phyloP scores from a whole-genome alignment of 2,329 filamentous ascomycete species.

The Pseudocercospora crystallina region DNA sequence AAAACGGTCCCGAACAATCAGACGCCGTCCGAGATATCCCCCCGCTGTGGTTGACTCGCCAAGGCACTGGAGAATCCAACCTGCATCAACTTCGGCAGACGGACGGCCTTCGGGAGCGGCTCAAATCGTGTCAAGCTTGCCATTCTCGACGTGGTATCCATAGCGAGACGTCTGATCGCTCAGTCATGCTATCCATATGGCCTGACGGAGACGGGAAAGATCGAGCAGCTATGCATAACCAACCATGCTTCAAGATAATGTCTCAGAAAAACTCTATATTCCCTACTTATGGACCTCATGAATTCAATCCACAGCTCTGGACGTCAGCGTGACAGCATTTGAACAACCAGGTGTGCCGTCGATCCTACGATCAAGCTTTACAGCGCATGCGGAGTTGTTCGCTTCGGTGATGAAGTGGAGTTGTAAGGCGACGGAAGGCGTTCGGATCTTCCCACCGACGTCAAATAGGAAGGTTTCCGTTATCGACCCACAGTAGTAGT shows the following conservation, averaged over 20 bases:
- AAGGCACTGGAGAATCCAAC: background rate
- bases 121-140: background rate
- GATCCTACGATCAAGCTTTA: background rate
- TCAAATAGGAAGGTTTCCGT: slow-evolving; percentile 1
- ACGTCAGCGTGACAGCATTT: slow-evolving; percentile 3
- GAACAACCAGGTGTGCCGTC: slow-evolving; percentile 1
- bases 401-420: no score
- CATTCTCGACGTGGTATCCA: background rate
- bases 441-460: background rate
- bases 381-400: background rate
- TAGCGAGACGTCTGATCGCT: no score
- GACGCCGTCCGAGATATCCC: slow-evolving; percentile 3
- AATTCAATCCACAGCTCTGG: background rate
- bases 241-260: background rate
- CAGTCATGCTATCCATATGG: background rate
- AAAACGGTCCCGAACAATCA: slow-evolving; percentile 1
- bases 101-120: slow-evolving; percentile 7
- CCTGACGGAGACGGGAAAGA: background rate
- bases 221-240: background rate
- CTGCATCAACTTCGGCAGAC: slow-evolving; percentile 4
- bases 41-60: background rate
- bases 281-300: background rate
- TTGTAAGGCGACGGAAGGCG: background rate
- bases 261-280: background rate
- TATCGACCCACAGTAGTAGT: background rate